Evolutionary conservation across 768 basidiomycete species (phyloP).

Genomic region (Mrakia frigida): DNA sequence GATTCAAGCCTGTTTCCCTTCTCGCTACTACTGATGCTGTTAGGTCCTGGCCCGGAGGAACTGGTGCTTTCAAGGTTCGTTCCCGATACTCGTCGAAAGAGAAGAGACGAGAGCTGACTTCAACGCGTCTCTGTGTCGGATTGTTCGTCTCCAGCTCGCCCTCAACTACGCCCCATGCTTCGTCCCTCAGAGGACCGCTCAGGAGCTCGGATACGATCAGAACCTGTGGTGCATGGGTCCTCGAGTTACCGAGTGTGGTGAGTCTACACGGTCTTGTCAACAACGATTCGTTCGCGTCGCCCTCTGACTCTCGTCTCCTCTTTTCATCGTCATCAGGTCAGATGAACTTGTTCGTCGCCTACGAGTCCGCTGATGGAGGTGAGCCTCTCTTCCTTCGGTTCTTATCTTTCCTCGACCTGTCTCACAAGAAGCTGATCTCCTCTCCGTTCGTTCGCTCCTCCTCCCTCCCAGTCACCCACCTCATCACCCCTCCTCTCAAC

Average conservation of each 20-base stretch:
- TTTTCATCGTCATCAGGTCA: conserved; percentile 44
- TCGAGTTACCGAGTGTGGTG: conserved; percentile 51
- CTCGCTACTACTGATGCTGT: conserved; percentile 65
- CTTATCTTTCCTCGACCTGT: background rate
- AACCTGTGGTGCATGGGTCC: conserved; percentile 54
- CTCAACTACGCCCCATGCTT: conserved; percentile 37
- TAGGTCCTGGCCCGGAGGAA: conserved; percentile 84
- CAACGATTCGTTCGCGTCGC: background rate
- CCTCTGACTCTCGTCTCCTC: background rate
- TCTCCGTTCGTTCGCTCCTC: background rate
- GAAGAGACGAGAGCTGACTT: background rate
- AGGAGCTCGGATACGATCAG: conserved; percentile 35
- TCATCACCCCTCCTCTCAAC: conserved; percentile 29
- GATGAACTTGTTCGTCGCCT: conserved; percentile 49
- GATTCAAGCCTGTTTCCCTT: conserved; percentile 35
- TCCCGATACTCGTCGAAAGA: background rate
- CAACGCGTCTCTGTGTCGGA: conserved; percentile 30
- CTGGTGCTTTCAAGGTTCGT: conserved; percentile 57
- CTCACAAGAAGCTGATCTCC: background rate
- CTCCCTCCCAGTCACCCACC: conserved; percentile 5
- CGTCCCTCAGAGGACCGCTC: conserved; percentile 32
- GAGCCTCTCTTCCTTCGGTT: too few relatives aligned
- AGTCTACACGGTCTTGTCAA: too few relatives aligned
- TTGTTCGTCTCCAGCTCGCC: conserved; percentile 31
- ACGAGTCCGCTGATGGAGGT: conserved; percentile 20